These are phyloP conservation scores for Myriosclerotinia scirpicola DNA, from an alignment of 2,329 filamentous ascomycete genomes.

Conservation along the genomic window DNA sequence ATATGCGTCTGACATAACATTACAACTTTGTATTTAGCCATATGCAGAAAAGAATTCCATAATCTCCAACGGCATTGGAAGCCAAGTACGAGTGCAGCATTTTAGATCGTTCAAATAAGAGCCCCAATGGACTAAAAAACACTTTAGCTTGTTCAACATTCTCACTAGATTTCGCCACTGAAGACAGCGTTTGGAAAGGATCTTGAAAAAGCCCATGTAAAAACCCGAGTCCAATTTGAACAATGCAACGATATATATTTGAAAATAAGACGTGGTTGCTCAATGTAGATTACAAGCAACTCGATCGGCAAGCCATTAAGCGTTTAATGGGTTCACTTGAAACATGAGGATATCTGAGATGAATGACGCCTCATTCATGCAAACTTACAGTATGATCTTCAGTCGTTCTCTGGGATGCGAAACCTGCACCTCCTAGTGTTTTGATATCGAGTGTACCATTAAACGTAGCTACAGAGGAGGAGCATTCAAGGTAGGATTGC, in stretches of 20 bases:
- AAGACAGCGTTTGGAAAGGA: neutral
- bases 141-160: neutral
- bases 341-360: neutral
- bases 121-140: neutral
- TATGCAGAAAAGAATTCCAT: neutral
- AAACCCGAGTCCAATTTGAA: neutral
- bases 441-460: constrained; percentile 69
- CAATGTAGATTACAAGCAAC: neutral
- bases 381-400: constrained; percentile 45
- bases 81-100: neutral
- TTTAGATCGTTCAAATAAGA: neutral
- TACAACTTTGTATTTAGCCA: constrained; percentile 9
- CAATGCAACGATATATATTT: neutral
- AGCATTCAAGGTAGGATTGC: constrained; percentile 49
- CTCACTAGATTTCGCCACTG: neutral
- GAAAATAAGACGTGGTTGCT: neutral
- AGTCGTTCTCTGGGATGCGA: constrained; percentile 73
- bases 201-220: neutral
- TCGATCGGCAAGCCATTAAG: neutral
- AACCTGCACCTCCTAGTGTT: constrained; percentile 76
- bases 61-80: neutral
- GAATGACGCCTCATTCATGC: neutral
- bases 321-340: neutral
- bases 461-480: constrained; percentile 51
- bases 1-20: constrained; percentile 2